Conservation (phyloP, 164 flowering plant genomes). For the Vitis labrusca region DNA sequence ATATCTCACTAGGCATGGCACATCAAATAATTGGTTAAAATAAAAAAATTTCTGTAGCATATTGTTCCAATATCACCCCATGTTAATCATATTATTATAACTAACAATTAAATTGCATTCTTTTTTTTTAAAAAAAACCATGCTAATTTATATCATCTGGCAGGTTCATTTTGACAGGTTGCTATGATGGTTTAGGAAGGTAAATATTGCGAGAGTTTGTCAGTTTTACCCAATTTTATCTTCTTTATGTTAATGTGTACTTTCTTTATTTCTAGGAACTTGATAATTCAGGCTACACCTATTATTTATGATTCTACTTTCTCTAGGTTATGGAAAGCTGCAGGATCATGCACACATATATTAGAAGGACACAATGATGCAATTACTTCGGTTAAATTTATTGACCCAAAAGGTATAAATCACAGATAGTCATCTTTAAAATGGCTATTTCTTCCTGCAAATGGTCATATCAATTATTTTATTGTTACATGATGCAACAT, state of each 20-base stretch:
- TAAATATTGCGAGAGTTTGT: constrained; percentile 19
- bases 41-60: too few relatives aligned
- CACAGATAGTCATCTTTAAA: neutral
- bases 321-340: constrained; percentile 77
- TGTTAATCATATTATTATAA: too few relatives aligned
- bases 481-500: neutral
- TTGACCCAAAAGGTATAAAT: constrained; percentile 58
- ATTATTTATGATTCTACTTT: neutral
- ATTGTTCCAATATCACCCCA: too few relatives aligned
- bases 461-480: neutral
- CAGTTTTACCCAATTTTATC: neutral
- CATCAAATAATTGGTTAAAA: neutral
- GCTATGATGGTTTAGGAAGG: constrained; percentile 94
- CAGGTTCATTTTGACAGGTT: constrained; percentile 90
- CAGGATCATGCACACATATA: constrained; percentile 72
- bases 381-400: constrained; percentile 60
- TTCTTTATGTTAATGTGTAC: neutral
- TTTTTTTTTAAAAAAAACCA: neutral
- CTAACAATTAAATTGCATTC: too few relatives aligned
- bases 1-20: neutral
- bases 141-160: constrained; percentile 13
- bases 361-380: constrained; percentile 81
- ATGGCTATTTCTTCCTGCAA: neutral
- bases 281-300: neutral
- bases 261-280: neutral